A percentile compares a stretch with the other conserved stretches of the same genome.
Conservation (phyloP, 2,329 filamentous ascomycete species). For the Cladobotryum mycophilum region DNA sequence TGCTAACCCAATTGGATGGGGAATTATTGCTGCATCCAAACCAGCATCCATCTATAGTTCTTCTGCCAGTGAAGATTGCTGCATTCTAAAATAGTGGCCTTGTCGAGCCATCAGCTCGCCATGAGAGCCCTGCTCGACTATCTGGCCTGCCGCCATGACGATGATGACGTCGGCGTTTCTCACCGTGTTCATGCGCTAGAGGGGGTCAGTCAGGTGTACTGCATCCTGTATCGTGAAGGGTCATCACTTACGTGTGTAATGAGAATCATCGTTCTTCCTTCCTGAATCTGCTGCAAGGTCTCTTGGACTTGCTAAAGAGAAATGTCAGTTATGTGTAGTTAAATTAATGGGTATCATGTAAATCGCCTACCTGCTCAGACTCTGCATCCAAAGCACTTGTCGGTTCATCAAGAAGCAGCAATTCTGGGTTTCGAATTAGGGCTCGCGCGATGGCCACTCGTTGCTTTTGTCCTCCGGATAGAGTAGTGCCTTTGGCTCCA, state of each 20-base stretch:
- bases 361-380: constrained; percentile 35
- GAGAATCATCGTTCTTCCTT: constrained; percentile 3
- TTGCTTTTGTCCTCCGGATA: constrained; percentile 52
- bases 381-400: constrained; percentile 50
- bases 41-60: no score
- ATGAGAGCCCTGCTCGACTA: constrained; percentile 8
- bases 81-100: constrained; percentile 7
- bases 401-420: constrained; percentile 51
- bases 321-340: neutral
- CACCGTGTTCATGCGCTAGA: constrained; percentile 4
- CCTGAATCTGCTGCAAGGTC: constrained; percentile 1
- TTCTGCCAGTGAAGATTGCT: constrained; percentile 2
- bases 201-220: neutral
- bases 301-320: constrained; percentile 3
- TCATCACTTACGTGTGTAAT: constrained; percentile 5
- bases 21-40: no score
- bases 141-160: constrained; percentile 3
- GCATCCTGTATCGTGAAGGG: neutral
- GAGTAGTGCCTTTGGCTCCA: constrained; percentile 50
- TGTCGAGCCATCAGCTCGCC: constrained; percentile 3
- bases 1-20: no score
- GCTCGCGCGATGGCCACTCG: constrained; percentile 50
- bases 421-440: no score
- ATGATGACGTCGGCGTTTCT: constrained; percentile 4
- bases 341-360: neutral